Conservation (phyloP, 352 stramenopile genomes). For the Salisapilia sapeloensis region DNA sequence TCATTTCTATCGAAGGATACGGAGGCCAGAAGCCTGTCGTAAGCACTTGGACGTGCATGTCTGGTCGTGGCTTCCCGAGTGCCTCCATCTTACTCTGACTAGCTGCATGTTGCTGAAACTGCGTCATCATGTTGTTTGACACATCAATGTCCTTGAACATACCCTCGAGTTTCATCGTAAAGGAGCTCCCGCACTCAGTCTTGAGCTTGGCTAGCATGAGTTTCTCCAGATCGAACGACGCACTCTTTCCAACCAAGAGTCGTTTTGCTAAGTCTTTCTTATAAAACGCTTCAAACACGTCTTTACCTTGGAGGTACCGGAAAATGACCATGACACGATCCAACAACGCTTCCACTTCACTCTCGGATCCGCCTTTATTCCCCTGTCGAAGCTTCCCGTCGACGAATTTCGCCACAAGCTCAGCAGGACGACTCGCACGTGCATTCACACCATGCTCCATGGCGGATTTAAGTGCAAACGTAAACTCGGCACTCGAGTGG, state of each 20-base stretch:
- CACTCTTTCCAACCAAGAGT: slow-evolving; percentile 83
- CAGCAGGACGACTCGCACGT: slow-evolving; percentile 64
- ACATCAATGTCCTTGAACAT: slow-evolving; percentile 99
- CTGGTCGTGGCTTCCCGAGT: slow-evolving; percentile 29
- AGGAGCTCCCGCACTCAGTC: slow-evolving; percentile 93
- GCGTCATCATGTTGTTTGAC: slow-evolving; percentile 87
- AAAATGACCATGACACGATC: slow-evolving; percentile 93
- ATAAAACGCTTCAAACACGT: slow-evolving; percentile 99
- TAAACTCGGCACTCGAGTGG: slow-evolving; percentile 53
- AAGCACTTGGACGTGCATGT: slow-evolving; percentile 94
- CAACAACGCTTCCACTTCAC: slow-evolving; percentile 75
- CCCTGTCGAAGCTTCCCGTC: slow-evolving; percentile 77
- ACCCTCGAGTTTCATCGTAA: slow-evolving; percentile 94
- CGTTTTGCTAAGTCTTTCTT: slow-evolving; percentile 96
- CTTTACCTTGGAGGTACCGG: slow-evolving; percentile 92
- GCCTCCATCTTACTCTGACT: slow-evolving; percentile 52
- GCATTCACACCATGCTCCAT: slow-evolving; percentile 86
- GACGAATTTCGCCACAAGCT: slow-evolving; percentile 86
- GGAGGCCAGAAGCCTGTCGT: slow-evolving; percentile 96
- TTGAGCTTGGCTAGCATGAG: slow-evolving; percentile 96
- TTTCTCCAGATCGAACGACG: slow-evolving; percentile 91
- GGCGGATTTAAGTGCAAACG: slow-evolving; percentile 61
- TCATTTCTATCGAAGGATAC: slow-evolving; percentile 80
- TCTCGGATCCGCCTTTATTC: slow-evolving; percentile 73
- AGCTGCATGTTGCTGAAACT: slow-evolving; percentile 71